These are phyloP conservation scores for Picea glauca DNA, from an alignment of 75 land plant species.

Conservation along the genomic window DNA sequence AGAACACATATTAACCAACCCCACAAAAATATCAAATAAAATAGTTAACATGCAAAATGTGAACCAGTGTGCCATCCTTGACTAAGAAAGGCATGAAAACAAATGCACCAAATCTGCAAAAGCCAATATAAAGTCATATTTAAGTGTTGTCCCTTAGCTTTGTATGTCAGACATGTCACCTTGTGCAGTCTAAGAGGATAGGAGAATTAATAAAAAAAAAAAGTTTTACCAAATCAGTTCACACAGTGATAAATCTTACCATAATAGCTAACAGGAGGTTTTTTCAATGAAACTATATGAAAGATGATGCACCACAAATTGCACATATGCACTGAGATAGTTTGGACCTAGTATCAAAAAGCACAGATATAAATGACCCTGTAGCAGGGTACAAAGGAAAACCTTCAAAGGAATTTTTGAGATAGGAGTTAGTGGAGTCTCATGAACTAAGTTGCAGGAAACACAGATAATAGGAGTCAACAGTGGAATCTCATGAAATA, in stretches of 20 bases:
- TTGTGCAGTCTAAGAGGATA: not conserved
- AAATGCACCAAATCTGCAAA: not conserved
- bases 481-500: too few species aligned
- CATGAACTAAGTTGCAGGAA: too few species aligned
- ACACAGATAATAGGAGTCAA: too few species aligned
- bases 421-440: too few species aligned
- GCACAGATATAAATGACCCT: not conserved
- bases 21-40: not conserved
- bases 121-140: not conserved
- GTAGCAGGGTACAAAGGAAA: not conserved
- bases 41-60: not conserved
- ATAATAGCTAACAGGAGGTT: not conserved
- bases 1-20: not conserved
- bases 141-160: not conserved
- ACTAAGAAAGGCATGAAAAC: not conserved
- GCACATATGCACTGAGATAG: not conserved
- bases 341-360: not conserved
- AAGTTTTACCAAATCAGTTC: not conserved
- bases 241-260: not conserved
- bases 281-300: not conserved
- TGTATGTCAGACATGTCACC: not conserved
- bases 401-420: too few species aligned
- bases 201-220: not conserved
- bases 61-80: not conserved
- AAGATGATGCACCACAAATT: not conserved